A percentile compares a stretch with the other conserved stretches of the same genome.
These are phyloP conservation scores for Neopestalotiopsis sp. DNA, from an alignment of 2,329 filamentous ascomycete species.

Conservation along the genomic window DNA sequence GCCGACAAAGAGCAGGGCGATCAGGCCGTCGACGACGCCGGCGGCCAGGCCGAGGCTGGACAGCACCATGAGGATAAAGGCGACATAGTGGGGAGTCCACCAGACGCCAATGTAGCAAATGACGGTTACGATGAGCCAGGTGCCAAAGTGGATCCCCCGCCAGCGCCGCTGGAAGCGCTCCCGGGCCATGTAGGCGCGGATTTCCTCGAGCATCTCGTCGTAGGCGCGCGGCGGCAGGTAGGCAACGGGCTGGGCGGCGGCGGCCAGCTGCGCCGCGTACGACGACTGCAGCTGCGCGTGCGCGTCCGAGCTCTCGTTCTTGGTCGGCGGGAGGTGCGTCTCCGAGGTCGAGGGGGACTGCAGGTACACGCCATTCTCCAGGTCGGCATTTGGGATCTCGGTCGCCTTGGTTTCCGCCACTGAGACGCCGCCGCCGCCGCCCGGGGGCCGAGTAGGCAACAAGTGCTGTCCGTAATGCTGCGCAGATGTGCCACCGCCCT, in stretches of 20 bases:
- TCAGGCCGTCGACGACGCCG: conserved; percentile 82
- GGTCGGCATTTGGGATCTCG: conserved; percentile 23
- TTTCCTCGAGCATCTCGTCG: conserved; percentile 75
- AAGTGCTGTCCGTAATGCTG: conserved; percentile 1
- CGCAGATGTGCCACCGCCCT: not conserved
- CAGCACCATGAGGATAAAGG: conserved; percentile 81
- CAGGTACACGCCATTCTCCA: conserved; percentile 45
- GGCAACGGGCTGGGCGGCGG: conserved; percentile 26
- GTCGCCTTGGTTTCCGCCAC: conserved; percentile 17
- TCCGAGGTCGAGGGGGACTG: conserved; percentile 42
- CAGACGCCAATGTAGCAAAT: conserved; percentile 83
- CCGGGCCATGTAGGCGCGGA: conserved; percentile 70
- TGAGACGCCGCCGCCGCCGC: conserved; percentile 29
- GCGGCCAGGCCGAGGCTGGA: conserved; percentile 78
- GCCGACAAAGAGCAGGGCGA: conserved; percentile 86
- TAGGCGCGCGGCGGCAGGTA: conserved; percentile 60
- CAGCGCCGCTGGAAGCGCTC: conserved; percentile 75
- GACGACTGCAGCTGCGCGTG: conserved; percentile 28
- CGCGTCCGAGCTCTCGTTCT: conserved; percentile 25
- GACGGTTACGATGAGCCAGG: conserved; percentile 69
- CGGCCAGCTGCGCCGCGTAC: conserved; percentile 40
- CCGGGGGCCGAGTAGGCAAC: conserved; percentile 20
- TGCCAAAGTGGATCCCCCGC: conserved; percentile 76
- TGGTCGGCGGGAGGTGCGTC: conserved; percentile 28
- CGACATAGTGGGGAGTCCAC: conserved; percentile 80